phyloP scores from a whole-genome alignment of 176 grass and related monocot species.

The Triticum timopheevii region DNA sequence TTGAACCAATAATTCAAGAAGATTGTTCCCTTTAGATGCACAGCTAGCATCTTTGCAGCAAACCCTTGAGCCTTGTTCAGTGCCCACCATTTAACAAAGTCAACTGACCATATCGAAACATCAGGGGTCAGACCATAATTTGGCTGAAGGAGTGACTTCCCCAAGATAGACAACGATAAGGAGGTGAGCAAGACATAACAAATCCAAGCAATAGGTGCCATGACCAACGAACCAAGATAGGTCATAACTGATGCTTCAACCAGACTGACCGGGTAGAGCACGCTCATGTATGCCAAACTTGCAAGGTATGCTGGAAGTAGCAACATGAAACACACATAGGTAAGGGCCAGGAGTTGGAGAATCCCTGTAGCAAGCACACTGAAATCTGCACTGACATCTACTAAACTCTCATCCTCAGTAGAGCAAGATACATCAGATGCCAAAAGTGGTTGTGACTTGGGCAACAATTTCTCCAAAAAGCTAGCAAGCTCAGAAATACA shows the following conservation, averaged over 20 bases:
- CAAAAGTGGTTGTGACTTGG: constrained; percentile 43
- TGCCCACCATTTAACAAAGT: constrained; percentile 84
- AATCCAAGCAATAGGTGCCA: constrained; percentile 70
- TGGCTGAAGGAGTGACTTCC: constrained; percentile 64
- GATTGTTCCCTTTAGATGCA: constrained; percentile 62
- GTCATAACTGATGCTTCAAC: constrained; percentile 35
- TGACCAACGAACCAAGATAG: constrained; percentile 48
- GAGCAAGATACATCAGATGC: constrained; percentile 17
- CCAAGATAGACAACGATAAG: constrained; percentile 54
- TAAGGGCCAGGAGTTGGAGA: constrained; percentile 55
- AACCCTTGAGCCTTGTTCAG: constrained; percentile 61
- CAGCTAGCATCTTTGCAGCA: constrained; percentile 61
- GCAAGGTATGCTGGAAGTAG: constrained; percentile 61
- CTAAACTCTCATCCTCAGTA: constrained; percentile 31
- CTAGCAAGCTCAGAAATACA: constrained; percentile 61
- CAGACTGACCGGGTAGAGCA: constrained; percentile 29
- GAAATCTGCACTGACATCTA: constrained; percentile 26
- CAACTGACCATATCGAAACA: constrained; percentile 64
- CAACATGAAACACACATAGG: constrained; percentile 58
- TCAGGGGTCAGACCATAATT: constrained; percentile 67
- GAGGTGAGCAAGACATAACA: constrained; percentile 56
- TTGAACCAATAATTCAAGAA: constrained; percentile 75
- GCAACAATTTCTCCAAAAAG: constrained; percentile 55
- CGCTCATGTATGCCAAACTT: constrained; percentile 39
- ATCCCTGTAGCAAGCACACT: constrained; percentile 41